These are phyloP conservation scores for Takakia lepidozioides DNA, from an alignment of 225 moss, liverwort and hornwort genomes.

Conservation along the genomic window DNA sequence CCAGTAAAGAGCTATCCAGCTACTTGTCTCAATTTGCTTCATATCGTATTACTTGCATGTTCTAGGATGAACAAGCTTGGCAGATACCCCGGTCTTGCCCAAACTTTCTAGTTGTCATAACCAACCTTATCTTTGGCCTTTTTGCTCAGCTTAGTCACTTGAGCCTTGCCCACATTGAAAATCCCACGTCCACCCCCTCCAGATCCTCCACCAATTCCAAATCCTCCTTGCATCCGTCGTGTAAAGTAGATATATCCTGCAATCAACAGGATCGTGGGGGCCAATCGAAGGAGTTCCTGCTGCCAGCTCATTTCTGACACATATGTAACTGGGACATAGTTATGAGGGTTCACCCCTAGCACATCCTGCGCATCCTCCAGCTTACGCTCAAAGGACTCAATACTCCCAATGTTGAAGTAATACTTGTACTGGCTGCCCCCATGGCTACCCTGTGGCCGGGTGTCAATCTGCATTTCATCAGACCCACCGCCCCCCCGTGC, in stretches of 20 bases:
- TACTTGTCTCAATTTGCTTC: no score
- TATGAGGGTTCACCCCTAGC: slow-evolving; percentile 77
- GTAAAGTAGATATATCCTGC: slow-evolving; percentile 97
- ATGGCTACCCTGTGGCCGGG: slow-evolving; percentile 53
- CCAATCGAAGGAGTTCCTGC: slow-evolving; percentile 93
- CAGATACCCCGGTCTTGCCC: not conserved
- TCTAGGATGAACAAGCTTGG: not conserved
- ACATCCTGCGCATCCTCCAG: slow-evolving; percentile 95
- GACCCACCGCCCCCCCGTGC: slow-evolving; percentile 23
- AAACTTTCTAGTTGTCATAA: no score
- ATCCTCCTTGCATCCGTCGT: slow-evolving; percentile 95
- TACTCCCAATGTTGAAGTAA: slow-evolving; percentile 96
- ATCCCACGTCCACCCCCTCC: slow-evolving; percentile 97
- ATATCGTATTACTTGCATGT: no score
- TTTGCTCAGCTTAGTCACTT: slow-evolving; percentile 95
- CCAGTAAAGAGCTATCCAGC: no score
- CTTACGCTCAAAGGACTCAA: slow-evolving; percentile 98
- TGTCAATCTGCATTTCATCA: slow-evolving; percentile 55
- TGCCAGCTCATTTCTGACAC: slow-evolving; percentile 99
- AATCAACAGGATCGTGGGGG: slow-evolving; percentile 90
- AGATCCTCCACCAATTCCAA: slow-evolving; percentile 86
- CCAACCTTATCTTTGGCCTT: slow-evolving; percentile 94
- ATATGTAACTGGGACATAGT: slow-evolving; percentile 96
- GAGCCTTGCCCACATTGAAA: slow-evolving; percentile 97
- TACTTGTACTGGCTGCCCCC: slow-evolving; percentile 67